Evolutionary conservation across 495 filamentous ascomycete genomes (phyloP).

Genomic region (Sphaerosporella brunnea): DNA sequence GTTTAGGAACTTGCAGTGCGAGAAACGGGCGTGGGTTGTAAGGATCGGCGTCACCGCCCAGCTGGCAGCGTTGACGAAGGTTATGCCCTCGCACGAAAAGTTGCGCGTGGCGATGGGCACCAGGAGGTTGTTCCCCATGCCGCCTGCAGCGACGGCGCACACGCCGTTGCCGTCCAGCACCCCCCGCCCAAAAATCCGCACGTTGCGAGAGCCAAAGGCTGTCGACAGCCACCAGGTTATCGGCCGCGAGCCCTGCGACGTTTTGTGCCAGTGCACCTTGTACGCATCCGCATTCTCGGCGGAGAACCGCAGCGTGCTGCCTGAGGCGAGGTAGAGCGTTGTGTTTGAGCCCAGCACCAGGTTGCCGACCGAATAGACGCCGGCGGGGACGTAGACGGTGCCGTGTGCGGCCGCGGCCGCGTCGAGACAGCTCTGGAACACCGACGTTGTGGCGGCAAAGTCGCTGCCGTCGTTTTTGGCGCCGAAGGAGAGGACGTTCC

Average conservation of each 20-base stretch:
- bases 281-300: not conserved
- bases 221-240: slow-evolving; percentile 17
- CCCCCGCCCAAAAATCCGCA: slow-evolving; percentile 11
- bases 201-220: slow-evolving; percentile 9
- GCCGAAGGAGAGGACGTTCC: not conserved
- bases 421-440: slow-evolving; percentile 6
- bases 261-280: slow-evolving; percentile 11
- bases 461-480: not conserved
- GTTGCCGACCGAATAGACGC: slow-evolving; percentile 12
- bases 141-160: not conserved
- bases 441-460: not conserved
- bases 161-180: slow-evolving; percentile 11
- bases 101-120: slow-evolving; percentile 7
- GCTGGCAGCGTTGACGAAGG: slow-evolving; percentile 7
- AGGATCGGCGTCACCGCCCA: slow-evolving; percentile 12
- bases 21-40: not conserved
- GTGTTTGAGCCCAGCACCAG: slow-evolving; percentile 9
- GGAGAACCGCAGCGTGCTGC: slow-evolving; percentile 8
- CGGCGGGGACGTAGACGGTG: slow-evolving; percentile 12
- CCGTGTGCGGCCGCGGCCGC: not conserved
- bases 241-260: slow-evolving; percentile 10
- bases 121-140: slow-evolving; percentile 15
- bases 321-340: slow-evolving; percentile 12
- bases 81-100: slow-evolving; percentile 8
- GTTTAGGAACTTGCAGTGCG: slow-evolving; percentile 12